phyloP scores from a whole-genome alignment of 177 flowering plant species.

The Vitis hybrid region DNA sequence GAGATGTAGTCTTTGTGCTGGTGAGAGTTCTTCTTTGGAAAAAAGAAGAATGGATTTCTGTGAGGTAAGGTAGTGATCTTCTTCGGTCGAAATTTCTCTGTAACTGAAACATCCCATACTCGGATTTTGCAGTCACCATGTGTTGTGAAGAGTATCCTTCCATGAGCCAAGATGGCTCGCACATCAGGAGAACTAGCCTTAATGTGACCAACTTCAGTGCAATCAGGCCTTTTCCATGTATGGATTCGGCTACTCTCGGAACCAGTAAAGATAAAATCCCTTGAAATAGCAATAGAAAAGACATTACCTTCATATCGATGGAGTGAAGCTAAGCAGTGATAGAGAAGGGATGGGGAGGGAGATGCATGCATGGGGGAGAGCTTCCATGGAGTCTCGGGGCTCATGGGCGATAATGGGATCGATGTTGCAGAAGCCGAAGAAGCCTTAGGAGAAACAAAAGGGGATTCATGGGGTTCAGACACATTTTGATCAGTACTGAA shows the following conservation, averaged over 20 bases:
- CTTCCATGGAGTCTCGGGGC: conserved; percentile 48
- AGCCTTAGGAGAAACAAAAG: conserved; percentile 5
- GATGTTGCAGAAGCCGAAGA: conserved; percentile 19
- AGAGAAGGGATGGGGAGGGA: conserved; percentile 41
- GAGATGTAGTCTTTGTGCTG: conserved; percentile 37
- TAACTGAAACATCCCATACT: conserved; percentile 29
- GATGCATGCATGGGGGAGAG: conserved; percentile 31
- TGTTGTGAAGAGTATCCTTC: conserved; percentile 40
- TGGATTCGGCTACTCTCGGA: conserved; percentile 39
- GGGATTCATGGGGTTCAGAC: conserved; percentile 10
- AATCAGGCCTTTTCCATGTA: conserved; percentile 44
- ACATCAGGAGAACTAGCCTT: conserved; percentile 35
- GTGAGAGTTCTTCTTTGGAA: conserved; percentile 14
- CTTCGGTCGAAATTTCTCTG: conserved; percentile 23
- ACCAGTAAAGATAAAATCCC: conserved; percentile 39
- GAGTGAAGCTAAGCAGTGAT: conserved; percentile 43
- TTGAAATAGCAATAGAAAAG: conserved; percentile 30
- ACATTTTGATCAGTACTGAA: conserved; percentile 10
- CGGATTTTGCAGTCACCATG: conserved; percentile 44
- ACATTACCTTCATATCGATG: conserved; percentile 42
- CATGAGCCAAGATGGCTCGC: conserved; percentile 29
- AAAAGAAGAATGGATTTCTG: conserved; percentile 11
- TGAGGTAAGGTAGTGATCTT: conserved; percentile 36
- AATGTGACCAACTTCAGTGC: conserved; percentile 28
- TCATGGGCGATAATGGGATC: conserved; percentile 18